Percentiles rank a stretch among this genome's conserved stretches.
Conservation (phyloP, 805 yeast species). For the Yamadazyma nakazawae region DNA sequence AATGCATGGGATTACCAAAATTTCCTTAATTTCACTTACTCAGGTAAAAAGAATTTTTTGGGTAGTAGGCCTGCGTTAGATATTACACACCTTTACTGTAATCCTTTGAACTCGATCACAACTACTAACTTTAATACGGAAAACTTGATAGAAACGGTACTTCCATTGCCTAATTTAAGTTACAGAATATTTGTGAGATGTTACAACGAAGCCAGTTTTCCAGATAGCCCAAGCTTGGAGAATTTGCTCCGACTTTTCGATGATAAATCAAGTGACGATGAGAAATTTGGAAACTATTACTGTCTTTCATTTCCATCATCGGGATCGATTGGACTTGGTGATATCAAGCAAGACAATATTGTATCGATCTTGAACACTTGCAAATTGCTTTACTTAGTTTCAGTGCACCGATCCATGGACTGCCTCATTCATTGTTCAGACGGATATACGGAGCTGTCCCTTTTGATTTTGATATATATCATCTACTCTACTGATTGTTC, state of each 20-base stretch:
- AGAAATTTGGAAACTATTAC: slow-evolving; percentile 20
- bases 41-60: slow-evolving; percentile 8
- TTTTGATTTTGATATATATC: slow-evolving; percentile 66
- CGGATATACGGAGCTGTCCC: slow-evolving; percentile 88
- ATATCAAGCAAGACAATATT: slow-evolving; percentile 58
- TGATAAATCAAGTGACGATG: slow-evolving; percentile 14
- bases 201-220: slow-evolving; percentile 56
- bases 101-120: slow-evolving; percentile 50
- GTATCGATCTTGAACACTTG: slow-evolving; percentile 65
- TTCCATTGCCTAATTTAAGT: slow-evolving; percentile 47
- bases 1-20: slow-evolving; percentile 69
- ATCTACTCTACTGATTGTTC: slow-evolving; percentile 63
- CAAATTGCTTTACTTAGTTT: slow-evolving; percentile 53
- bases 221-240: slow-evolving; percentile 39
- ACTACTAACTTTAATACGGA: slow-evolving; percentile 21
- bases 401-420: slow-evolving; percentile 31
- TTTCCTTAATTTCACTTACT: slow-evolving; percentile 19
- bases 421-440: slow-evolving; percentile 75
- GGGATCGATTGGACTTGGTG: slow-evolving; percentile 78
- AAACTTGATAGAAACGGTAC: slow-evolving; percentile 20
- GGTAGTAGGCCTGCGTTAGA: slow-evolving; percentile 6
- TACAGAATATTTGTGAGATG: slow-evolving; percentile 60
- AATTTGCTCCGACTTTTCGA: slow-evolving; percentile 18
- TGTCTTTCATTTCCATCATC: slow-evolving; percentile 74
- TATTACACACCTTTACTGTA: slow-evolving; percentile 35